Evolutionary conservation across 1,284 basidiomycete species (phyloP), one percentile per base, ranked within the genome.

Genomic region (Ustilago esculenta): DNA sequence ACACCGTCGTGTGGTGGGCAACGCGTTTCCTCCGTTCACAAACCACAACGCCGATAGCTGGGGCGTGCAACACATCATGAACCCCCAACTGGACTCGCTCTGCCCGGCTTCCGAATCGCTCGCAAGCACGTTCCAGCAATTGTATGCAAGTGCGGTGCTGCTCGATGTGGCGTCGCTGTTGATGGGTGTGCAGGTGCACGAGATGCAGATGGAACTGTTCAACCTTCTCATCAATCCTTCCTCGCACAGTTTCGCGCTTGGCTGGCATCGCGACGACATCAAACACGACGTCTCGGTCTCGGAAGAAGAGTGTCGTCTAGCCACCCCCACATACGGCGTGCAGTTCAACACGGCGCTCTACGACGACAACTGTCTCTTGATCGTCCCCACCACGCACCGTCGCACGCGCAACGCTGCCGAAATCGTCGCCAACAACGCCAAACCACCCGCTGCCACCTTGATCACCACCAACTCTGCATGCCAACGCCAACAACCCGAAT

Each of bases 301-400:
- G 11, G 89, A 92, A 72, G 91, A 92, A 76, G 74, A 76, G 1
- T 75, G 83, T 23, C 87, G 87, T 3, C 85, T 92, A 4, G 82
- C 82, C 4, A 83, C 86, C 23, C 90, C 88, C 85, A 87, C 88
- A 55, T 85, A 88, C 73, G 90, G 89, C 4, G 86, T 92, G 4
- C 90, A 92, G 83, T 92, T 90, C 90, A 92, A 92, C 76, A 88
- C 89, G 85, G 90, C 90, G 0, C 84, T 92, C 18, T 90, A 90
- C 72, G 85, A 87, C 52, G 91, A 92, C 74, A 84, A 85, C 0
- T 92, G 90, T 79, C 86, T 92, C 0, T 90, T 86, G 73, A 84
- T 92, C 49, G 89, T 92, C 9, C 91, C 91, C 0, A 85, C 85
- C 5, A 89, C 88, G 0, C 91, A 92, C 82, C 85, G 83, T 44